Evolutionary conservation across 495 filamentous ascomycete genomes (phyloP), one percentile per base, ranked within the genome.

Genomic region (Aspergillus saccharolyticus): DNA sequence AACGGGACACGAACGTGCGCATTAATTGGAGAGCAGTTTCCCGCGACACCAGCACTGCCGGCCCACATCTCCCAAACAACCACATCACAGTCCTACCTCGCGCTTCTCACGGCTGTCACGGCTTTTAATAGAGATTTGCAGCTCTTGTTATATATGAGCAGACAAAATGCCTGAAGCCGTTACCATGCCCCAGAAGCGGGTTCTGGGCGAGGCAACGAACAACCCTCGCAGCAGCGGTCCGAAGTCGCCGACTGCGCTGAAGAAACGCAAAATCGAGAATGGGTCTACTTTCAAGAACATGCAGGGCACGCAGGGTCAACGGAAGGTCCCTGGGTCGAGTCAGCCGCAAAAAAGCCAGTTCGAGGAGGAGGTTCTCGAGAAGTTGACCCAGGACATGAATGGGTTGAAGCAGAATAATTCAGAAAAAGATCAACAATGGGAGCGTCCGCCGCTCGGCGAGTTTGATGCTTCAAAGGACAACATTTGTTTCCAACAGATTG

Each of bases 401-500:
- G 90, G 83, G 2, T 78, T 96, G 63, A 96, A 90, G 73, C 74
- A 88, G 63, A 87, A 78, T 66, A 96, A 94, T 66, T 78, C 89
- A 2, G 95, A 97, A 66, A 93, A 87, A 69, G 94, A 97, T 70
- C 94, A 99, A 72, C 83, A 91, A 62, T 99, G 94, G 94, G 83
- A 85, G 17, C 82, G 94, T 24, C 95, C 95, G 12, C 74, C 78
- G 10, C 71, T 97, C 6, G 82, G 82, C 5, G 78, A 81, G 47
- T 96, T 92, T 68, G 75, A 93, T 58, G 81, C 85, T n/a, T 62
- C 75, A 25, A 87, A 70, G 46, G 83, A 94, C 44, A 89, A 74
- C 57, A 78, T 99, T 12, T 84, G 80, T 65, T 97, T 97, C 70
- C 94, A 97, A 71, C 89, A 95, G 67, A 97, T 99, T 67, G 94